Conservation (phyloP, 83 land plant genomes). For the Isoetes engelmannii region DNA sequence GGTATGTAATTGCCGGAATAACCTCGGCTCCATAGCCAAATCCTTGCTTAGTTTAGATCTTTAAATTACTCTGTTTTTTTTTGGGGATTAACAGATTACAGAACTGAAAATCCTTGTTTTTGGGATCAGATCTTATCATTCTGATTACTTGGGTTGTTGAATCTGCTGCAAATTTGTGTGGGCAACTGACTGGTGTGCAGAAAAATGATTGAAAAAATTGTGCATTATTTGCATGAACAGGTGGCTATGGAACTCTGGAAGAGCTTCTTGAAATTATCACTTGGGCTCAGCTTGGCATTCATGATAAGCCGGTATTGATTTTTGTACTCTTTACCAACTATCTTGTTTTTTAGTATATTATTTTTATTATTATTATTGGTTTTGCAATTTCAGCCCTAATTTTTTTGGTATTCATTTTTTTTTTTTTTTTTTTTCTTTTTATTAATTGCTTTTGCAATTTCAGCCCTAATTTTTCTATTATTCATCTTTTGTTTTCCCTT, state of each 20-base stretch:
- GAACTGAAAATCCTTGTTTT: too few species aligned
- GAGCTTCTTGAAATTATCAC: slow-evolving; percentile 72
- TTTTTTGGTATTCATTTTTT: neutral
- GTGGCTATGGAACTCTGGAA: slow-evolving; percentile 84
- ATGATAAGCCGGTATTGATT: slow-evolving; percentile 60
- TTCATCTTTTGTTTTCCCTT: neutral
- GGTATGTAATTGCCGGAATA: slow-evolving; percentile 25
- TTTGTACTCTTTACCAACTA: neutral
- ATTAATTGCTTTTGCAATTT: neutral
- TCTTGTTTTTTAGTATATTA: too few species aligned
- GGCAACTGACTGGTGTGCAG: too few species aligned
- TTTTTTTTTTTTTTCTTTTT: neutral
- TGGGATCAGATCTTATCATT: too few species aligned
- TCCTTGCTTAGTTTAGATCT: too few species aligned
- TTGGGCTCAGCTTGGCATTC: slow-evolving; percentile 91
- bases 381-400: neutral
- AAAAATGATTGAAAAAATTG: too few species aligned
- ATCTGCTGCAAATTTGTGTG: too few species aligned
- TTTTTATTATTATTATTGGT: neutral
- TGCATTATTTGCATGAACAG: slow-evolving; percentile 20
- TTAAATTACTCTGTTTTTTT: too few species aligned
- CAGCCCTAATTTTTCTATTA: neutral
- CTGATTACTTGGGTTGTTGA: too few species aligned
- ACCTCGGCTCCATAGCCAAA: too few species aligned
- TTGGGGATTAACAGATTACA: too few species aligned